Conservation (phyloP, 2,329 filamentous ascomycete genomes). For the Cladosporium halotolerans region DNA sequence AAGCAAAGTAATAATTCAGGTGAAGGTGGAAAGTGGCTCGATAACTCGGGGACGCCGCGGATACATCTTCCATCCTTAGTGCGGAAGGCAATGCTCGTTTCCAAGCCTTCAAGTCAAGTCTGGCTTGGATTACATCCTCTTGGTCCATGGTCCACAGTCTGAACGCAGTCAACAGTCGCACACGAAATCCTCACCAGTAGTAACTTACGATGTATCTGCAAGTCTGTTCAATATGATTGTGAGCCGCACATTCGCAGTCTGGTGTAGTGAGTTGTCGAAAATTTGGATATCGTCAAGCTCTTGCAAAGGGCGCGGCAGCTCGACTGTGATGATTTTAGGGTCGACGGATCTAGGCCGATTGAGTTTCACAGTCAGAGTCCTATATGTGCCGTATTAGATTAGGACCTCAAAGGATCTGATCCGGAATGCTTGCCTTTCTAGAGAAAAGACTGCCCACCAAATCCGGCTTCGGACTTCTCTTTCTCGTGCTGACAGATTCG, state of each 20-base stretch:
- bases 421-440: background rate
- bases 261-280: slow-evolving; percentile 7
- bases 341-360: slow-evolving; percentile 8
- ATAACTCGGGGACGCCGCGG: background rate
- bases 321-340: background rate
- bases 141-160: background rate
- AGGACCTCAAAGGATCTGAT: background rate
- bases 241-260: slow-evolving; percentile 3
- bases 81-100: background rate
- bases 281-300: background rate
- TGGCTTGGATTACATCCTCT: background rate
- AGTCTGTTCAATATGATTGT: slow-evolving; percentile 4
- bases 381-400: background rate
- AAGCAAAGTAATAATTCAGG: slow-evolving; percentile 10
- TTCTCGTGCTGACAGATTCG: background rate
- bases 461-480: slow-evolving; percentile 1
- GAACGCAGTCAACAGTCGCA: background rate
- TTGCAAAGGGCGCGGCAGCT: background rate
- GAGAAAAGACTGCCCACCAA: slow-evolving; percentile 8
- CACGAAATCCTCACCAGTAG: background rate
- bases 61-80: background rate
- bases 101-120: slow-evolving; percentile 1
- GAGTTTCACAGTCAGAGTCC: slow-evolving; percentile 5
- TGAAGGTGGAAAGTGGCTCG: slow-evolving; percentile 7
- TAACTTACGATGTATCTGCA: background rate